Conservation (phyloP, 2,329 filamentous ascomycete genomes). For the Cladosporium colombiae region DNA sequence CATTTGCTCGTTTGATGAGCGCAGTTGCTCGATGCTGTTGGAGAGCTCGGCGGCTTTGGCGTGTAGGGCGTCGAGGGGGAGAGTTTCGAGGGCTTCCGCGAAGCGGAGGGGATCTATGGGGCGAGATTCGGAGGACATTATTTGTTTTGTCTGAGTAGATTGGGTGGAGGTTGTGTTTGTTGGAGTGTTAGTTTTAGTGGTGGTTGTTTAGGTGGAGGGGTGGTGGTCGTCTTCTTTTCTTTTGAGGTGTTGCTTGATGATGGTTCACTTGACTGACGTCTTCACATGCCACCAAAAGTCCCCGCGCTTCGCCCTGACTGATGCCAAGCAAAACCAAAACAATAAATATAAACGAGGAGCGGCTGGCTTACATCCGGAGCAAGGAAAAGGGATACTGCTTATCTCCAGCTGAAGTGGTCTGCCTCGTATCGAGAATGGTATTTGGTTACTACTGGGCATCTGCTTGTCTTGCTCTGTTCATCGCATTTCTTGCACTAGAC, state of each 20-base stretch:
- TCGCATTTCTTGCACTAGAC: slow-evolving; percentile 42
- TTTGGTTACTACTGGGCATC: slow-evolving; percentile 40
- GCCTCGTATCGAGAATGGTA: slow-evolving; percentile 34
- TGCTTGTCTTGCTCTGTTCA: slow-evolving; percentile 37
- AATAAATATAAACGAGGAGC: background rate
- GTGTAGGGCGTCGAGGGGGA: slow-evolving; percentile 67
- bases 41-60: slow-evolving; percentile 74
- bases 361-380: background rate
- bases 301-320: background rate
- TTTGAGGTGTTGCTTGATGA: background rate
- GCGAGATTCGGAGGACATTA: slow-evolving; percentile 25
- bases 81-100: slow-evolving; percentile 62
- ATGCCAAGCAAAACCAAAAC: background rate
- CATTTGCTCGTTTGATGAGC: slow-evolving; percentile 73
- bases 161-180: background rate
- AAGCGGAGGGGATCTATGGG: slow-evolving; percentile 38
- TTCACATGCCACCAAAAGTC: slow-evolving; percentile 3
- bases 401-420: background rate
- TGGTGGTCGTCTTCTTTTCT: background rate
- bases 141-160: slow-evolving; percentile 1
- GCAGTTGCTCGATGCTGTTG: slow-evolving; percentile 73
- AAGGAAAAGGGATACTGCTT: background rate
- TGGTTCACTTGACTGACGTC: background rate
- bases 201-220: background rate
- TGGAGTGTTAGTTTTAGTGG: background rate